Conservation (phyloP, 1,139 yeast genomes). For the Scheffersomyces insectosa region DNA sequence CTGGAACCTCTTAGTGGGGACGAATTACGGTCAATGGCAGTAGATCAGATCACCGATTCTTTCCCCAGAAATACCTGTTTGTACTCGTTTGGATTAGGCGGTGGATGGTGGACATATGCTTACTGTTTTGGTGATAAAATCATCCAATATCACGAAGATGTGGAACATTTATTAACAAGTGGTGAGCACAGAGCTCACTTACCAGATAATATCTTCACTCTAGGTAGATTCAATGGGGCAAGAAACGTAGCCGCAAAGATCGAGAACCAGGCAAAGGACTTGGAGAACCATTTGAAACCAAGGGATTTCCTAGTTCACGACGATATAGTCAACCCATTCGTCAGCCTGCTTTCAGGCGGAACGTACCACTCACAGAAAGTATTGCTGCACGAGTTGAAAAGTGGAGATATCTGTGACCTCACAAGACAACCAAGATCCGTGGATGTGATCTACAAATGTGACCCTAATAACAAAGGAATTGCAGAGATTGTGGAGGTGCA, state of each 20-base stretch:
- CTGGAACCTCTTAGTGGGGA: too few species aligned
- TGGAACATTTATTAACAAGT: constrained; percentile 23
- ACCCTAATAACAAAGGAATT: constrained; percentile 32
- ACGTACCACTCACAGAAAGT: constrained; percentile 25
- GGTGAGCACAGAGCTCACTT: constrained; percentile 33
- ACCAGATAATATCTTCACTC: constrained; percentile 41
- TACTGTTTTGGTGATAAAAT: constrained; percentile 57
- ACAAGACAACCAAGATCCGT: constrained; percentile 63
- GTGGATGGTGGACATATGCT: constrained; percentile 67
- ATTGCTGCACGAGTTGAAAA: constrained; percentile 52
- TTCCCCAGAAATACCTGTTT: constrained; percentile 30
- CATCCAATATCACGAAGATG: constrained; percentile 56
- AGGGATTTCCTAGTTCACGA: constrained; percentile 24
- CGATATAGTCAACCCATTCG: constrained; percentile 18
- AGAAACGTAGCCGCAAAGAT: constrained; percentile 18
- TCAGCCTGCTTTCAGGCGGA: constrained; percentile 9
- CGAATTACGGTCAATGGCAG: background rate
- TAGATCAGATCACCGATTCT: constrained; percentile 18
- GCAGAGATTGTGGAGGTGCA: constrained; percentile 45
- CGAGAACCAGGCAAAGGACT: constrained; percentile 22
- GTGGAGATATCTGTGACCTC: constrained; percentile 75
- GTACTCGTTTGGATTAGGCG: constrained; percentile 34
- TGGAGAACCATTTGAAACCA: constrained; percentile 7
- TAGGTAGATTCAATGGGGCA: constrained; percentile 44
- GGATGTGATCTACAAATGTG: constrained; percentile 71